These are phyloP conservation scores for Talaromyces liani DNA, from an alignment of 495 filamentous ascomycete species.

Conservation along the genomic window DNA sequence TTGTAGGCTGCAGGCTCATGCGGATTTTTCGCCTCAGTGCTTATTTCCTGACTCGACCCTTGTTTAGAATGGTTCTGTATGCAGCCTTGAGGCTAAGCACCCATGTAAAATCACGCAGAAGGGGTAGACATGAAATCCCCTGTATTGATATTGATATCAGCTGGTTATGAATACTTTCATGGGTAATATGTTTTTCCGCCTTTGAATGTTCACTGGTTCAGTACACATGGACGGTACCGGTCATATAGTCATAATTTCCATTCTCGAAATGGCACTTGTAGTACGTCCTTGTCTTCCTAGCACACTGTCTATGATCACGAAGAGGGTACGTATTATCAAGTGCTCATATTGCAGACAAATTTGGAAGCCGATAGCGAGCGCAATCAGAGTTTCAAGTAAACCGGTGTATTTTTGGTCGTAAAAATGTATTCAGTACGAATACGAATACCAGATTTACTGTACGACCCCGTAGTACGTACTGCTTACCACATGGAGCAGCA, in stretches of 20 bases:
- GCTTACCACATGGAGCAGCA: neutral
- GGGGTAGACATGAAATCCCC: neutral
- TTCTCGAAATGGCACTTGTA: no score
- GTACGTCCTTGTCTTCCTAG: no score
- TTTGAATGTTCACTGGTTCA: neutral
- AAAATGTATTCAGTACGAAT: neutral
- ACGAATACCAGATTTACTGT: neutral
- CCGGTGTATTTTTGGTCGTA: neutral
- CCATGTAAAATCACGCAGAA: neutral
- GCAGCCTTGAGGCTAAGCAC: neutral
- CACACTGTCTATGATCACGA: neutral
- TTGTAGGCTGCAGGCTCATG: neutral
- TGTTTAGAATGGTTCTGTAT: neutral
- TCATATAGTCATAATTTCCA: neutral
- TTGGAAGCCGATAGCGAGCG: neutral
- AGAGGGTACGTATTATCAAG: neutral
- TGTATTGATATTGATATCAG: neutral
- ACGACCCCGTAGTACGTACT: neutral
- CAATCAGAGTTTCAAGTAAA: neutral
- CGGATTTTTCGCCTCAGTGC: neutral
- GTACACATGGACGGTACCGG: neutral
- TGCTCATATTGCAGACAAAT: neutral
- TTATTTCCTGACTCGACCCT: neutral
- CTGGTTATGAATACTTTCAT: neutral
- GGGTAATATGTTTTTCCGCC: neutral